These are phyloP conservation scores for Xylariaceae sp. DNA, from an alignment of 2,329 filamentous ascomycete genomes.

Conservation along the genomic window DNA sequence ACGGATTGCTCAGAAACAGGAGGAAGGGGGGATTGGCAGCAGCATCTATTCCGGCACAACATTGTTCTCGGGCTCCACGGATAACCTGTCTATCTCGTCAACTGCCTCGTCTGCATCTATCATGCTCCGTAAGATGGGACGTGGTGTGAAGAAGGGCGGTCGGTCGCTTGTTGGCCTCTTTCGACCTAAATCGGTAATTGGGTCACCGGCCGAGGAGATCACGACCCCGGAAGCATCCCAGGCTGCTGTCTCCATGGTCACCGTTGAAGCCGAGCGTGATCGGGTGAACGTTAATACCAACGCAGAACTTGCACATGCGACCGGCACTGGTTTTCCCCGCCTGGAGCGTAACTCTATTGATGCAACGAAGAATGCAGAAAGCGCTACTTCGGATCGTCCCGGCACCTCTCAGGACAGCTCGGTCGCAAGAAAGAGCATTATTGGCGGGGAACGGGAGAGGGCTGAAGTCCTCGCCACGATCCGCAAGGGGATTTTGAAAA, in stretches of 20 bases:
- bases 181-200: slow-evolving; percentile 85
- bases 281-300: slow-evolving; percentile 71
- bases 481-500: slow-evolving; percentile 92
- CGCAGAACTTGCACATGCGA: slow-evolving; percentile 60
- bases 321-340: slow-evolving; percentile 76
- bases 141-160: slow-evolving; percentile 92
- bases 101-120: slow-evolving; percentile 85
- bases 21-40: slow-evolving; percentile 84
- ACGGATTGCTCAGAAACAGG: slow-evolving; percentile 86
- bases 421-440: slow-evolving; percentile 73
- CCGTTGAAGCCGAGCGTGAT: slow-evolving; percentile 87
- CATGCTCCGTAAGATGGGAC: slow-evolving; percentile 98
- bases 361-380: slow-evolving; percentile 43
- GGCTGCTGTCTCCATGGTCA: slow-evolving; percentile 91
- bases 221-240: slow-evolving; percentile 62
- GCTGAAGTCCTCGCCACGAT: slow-evolving; percentile 89
- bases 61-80: slow-evolving; percentile 84
- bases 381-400: slow-evolving; percentile 43
- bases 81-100: slow-evolving; percentile 88
- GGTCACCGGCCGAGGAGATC: slow-evolving; percentile 65
- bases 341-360: slow-evolving; percentile 79
- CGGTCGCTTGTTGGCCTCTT: slow-evolving; percentile 91
- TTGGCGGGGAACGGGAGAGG: slow-evolving; percentile 83
- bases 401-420: slow-evolving; percentile 56
- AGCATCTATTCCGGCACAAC: slow-evolving; percentile 88